phyloP scores from a whole-genome alignment of 352 stramenopile species.

The Phytopythium sindhum region DNA sequence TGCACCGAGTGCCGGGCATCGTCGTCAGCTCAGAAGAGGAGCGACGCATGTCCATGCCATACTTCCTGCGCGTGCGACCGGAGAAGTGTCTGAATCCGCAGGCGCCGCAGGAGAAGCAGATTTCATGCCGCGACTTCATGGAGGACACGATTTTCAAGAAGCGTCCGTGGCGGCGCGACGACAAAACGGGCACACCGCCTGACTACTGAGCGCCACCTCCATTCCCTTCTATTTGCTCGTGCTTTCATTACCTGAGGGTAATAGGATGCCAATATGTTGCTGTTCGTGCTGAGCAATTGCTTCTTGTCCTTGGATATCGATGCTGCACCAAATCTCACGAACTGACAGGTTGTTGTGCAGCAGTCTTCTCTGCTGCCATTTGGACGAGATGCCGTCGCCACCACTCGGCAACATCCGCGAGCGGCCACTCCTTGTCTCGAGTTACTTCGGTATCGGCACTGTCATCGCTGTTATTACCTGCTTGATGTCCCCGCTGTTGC shows the following conservation, averaged over 20 bases:
- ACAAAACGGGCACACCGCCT: conserved; percentile 29
- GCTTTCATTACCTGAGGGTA: too few species aligned
- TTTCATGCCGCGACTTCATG: conserved; percentile 83
- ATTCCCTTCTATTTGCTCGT: neutral
- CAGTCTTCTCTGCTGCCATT: neutral
- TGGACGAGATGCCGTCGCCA: conserved; percentile 31
- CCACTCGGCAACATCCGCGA: conserved; percentile 52
- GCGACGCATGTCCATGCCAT: conserved; percentile 87
- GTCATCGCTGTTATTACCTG: conserved; percentile 9
- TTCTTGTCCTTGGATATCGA: too few species aligned
- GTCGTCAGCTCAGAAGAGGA: conserved; percentile 47
- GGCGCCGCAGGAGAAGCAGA: conserved; percentile 24
- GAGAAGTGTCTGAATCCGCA: conserved; percentile 58
- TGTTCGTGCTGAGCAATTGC: too few species aligned
- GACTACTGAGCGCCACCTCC: conserved; percentile 37
- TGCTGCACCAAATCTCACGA: neutral
- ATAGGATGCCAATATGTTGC: too few species aligned
- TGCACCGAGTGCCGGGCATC: conserved; percentile 77
- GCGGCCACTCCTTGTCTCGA: conserved; percentile 17
- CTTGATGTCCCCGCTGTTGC: conserved; percentile 10
- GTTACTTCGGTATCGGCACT: neutral
- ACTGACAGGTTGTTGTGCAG: neutral
- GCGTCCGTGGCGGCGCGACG: conserved; percentile 62
- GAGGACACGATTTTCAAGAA: conserved; percentile 79
- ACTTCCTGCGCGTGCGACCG: conserved; percentile 64